These are phyloP conservation scores for Polysphondylium violaceum DNA, from an alignment of 78 protist species.

Conservation along the genomic window DNA sequence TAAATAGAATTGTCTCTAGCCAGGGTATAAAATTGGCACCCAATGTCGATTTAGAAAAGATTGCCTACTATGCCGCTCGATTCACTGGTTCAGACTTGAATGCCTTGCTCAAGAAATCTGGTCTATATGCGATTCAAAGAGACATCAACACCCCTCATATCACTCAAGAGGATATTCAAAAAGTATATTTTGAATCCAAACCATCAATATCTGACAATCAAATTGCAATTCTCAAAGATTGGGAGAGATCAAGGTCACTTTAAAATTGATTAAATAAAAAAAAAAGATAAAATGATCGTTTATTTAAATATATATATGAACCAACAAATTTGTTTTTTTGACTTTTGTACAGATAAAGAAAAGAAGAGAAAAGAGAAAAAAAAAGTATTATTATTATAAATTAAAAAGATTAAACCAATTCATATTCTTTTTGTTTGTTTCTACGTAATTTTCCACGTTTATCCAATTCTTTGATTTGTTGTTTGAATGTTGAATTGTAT, in stretches of 20 bases:
- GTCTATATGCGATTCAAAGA: conserved; percentile 87
- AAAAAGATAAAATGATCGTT: too few relatives aligned
- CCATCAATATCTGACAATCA: conserved; percentile 18
- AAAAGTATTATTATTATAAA: too few relatives aligned
- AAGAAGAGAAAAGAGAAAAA: too few relatives aligned
- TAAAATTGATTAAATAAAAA: too few relatives aligned
- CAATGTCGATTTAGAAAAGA: conserved; percentile 92
- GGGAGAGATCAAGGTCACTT: conserved; percentile 31
- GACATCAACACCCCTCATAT: conserved; percentile 18
- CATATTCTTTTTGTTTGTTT: too few relatives aligned
- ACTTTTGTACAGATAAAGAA: too few relatives aligned
- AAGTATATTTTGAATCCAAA: conserved; percentile 16
- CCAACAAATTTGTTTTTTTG: too few relatives aligned
- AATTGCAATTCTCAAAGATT: not conserved
- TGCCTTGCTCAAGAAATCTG: conserved; percentile 99
- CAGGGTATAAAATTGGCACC: conserved; percentile 94
- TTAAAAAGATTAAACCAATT: too few relatives aligned
- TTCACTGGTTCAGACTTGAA: conserved; percentile 99
- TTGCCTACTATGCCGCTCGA: conserved; percentile 95
- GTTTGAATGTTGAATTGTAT: too few relatives aligned
- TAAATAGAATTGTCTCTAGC: conserved; percentile 93
- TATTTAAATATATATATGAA: too few relatives aligned
- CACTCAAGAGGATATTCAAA: not conserved
- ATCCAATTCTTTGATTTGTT: too few relatives aligned
- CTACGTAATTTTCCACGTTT: too few relatives aligned